Base-by-base conservation (phyloP, 352 stramenopile genomes). In the Blastocystis sp. region DNA sequence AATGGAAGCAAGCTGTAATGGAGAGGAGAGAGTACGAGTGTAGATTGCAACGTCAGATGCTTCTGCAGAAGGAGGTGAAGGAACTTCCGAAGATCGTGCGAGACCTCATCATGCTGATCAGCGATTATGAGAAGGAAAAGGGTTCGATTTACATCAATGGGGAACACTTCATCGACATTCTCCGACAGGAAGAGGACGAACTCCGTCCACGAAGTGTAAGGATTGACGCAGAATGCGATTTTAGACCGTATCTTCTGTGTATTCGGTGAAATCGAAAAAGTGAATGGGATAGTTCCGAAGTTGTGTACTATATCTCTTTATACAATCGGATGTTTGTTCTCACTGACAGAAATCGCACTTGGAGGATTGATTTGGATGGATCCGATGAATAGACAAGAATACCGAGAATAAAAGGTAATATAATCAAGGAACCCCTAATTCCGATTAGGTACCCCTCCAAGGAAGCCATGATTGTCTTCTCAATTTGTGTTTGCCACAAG, bases 231-330 rank as follows among this genome's bases (percentile, higher is more conserved):
- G 21, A 49, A 21, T 40, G n/a, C 46, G 32, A 73, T 21, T 29
- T 6, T 73, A 73, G 61, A 73, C 61, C 21, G 36, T 73, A 11
- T 46, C 61, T 46, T 73, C 61, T 24, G 38, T 73, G 29, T 40
- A 73, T 51, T 51, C 61, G 9, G 46, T 21, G 29, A 46, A 27
- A 16, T 51, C 61, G n/a, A 73, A 24, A 32, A 46, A 29, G 46
- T 27, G 4, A 67, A 24, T 38, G 6, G n/a, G 38, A 27, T 59
- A 32, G 51, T 59, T 11, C 11, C 2, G n/a, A 27, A 59, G 32
- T 14, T 59, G 51, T 59, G 51, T 59, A 59, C 51, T 32, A 59
- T 59, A 59, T 59, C 18, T 18, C 32, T 59, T 32, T 59, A 27
- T 59, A 59, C 18, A 32, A 32, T 59, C 32, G 18, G 11, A 59